Percentiles rank a stretch among this genome's conserved stretches.
These are phyloP conservation scores for Xylariaceae sp. DNA, from an alignment of 2,329 filamentous ascomycete genomes.

Conservation along the genomic window DNA sequence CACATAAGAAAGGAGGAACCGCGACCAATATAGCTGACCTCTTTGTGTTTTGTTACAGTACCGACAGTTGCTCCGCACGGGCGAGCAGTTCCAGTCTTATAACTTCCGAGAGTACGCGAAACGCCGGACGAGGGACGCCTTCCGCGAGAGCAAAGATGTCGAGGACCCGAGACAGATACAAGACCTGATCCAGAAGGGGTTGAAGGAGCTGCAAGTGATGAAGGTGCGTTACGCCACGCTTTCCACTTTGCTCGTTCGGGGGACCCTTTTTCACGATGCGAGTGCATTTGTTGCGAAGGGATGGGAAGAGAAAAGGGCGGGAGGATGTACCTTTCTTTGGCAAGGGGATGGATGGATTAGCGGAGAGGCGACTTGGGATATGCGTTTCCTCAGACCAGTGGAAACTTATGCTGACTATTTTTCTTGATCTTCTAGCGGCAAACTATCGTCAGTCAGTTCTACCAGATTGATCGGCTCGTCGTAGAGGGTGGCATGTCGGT, in stretches of 20 bases:
- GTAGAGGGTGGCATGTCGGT: conserved; percentile 82
- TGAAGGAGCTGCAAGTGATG: conserved; percentile 80
- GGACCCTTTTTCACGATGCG: no score
- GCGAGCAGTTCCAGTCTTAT: conserved; percentile 83
- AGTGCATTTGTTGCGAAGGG: not conserved
- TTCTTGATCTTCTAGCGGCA: conserved; percentile 61
- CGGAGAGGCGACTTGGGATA: not conserved
- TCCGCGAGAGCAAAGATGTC: conserved; percentile 71
- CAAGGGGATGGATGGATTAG: not conserved
- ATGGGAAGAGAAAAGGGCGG: not conserved
- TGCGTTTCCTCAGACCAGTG: not conserved
- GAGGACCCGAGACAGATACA: conserved; percentile 73
- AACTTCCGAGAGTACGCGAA: conserved; percentile 97
- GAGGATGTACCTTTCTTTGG: no score
- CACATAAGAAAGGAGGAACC: no score
- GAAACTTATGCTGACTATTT: conserved; percentile 2
- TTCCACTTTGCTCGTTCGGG: not conserved
- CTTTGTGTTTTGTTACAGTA: conserved; percentile 52
- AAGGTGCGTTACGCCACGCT: conserved; percentile 62
- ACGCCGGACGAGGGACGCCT: conserved; percentile 84
- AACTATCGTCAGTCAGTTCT: conserved; percentile 92
- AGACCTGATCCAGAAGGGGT: conserved; percentile 80
- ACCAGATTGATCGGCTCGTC: conserved; percentile 83
- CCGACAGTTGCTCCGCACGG: conserved; percentile 82
- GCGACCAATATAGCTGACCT: no score